Conservation (phyloP, 768 basidiomycete species). For the Coprinopsis sp. region DNA sequence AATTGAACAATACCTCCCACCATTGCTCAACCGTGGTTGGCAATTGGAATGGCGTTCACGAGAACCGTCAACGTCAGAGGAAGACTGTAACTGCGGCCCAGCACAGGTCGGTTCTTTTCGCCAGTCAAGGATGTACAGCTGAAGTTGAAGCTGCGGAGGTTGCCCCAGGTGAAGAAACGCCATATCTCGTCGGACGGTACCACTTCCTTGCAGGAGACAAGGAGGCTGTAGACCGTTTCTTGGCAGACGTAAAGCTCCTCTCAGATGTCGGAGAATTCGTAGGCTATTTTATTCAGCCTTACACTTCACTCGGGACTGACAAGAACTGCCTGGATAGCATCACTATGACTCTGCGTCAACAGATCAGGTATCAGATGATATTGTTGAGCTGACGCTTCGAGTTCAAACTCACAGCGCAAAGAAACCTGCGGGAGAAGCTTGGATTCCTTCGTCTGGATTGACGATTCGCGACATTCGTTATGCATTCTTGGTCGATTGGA, state of each 20-base stretch:
- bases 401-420: constrained; percentile 10
- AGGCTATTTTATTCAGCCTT: not conserved
- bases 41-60: not conserved
- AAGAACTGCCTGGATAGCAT: not conserved
- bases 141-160: not conserved
- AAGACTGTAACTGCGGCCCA: constrained; percentile 7
- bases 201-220: not conserved
- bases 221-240: not conserved
- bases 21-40: constrained; percentile 2
- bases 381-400: not conserved
- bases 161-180: not conserved
- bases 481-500: constrained; percentile 4
- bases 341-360: constrained; percentile 6
- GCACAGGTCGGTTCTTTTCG: not conserved
- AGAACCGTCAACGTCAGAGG: not conserved
- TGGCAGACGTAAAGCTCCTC: constrained; percentile 3
- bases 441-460: not conserved
- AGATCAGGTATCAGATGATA: not conserved
- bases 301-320: not conserved
- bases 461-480: constrained; percentile 10
- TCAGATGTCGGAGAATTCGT: constrained; percentile 9
- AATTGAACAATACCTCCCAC: not conserved
- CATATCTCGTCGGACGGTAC: constrained; percentile 4
- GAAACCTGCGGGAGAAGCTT: not conserved
- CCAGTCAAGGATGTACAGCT: not conserved